phyloP scores from a whole-genome alignment of 2,329 filamentous ascomycete genomes.

The Zasmidium angulare region DNA sequence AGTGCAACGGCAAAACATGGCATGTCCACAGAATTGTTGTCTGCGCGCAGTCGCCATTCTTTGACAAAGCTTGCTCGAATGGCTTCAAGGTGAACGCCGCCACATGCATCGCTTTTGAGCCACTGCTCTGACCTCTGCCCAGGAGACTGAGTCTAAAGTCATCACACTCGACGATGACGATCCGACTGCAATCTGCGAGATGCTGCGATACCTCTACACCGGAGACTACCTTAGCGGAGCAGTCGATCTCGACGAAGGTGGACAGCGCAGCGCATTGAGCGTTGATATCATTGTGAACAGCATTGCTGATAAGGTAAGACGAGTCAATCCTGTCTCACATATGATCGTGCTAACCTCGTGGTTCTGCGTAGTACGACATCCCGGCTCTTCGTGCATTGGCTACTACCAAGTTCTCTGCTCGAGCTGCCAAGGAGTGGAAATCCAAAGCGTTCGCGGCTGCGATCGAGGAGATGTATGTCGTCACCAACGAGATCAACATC shows the following conservation, averaged over 20 bases:
- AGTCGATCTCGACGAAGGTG: not conserved
- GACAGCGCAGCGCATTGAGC: not conserved
- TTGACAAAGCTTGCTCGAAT: constrained; percentile 20
- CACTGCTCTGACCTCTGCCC: not conserved
- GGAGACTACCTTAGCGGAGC: not conserved
- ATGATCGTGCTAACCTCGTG: too few relatives aligned
- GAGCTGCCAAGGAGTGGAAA: not conserved
- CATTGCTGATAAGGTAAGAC: constrained; percentile 5
- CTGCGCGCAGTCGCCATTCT: constrained; percentile 26
- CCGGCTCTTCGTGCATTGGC: not conserved
- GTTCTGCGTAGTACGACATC: not conserved
- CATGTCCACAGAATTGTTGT: constrained; percentile 26
- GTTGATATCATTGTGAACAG: constrained; percentile 4
- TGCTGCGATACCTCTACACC: constrained; percentile 12
- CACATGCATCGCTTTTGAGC: not conserved
- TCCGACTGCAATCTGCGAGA: constrained; percentile 2
- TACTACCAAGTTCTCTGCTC: not conserved
- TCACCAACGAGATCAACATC: not conserved
- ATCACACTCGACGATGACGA: constrained; percentile 8
- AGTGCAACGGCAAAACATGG: constrained; percentile 18
- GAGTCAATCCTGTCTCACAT: too few relatives aligned
- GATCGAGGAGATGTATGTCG: constrained; percentile 1
- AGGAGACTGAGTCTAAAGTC: not conserved
- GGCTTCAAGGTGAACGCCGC: constrained; percentile 14
- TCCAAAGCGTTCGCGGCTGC: not conserved